These are phyloP conservation scores for Tilletia setariae DNA, from an alignment of 1,284 basidiomycete genomes.

Conservation along the genomic window DNA sequence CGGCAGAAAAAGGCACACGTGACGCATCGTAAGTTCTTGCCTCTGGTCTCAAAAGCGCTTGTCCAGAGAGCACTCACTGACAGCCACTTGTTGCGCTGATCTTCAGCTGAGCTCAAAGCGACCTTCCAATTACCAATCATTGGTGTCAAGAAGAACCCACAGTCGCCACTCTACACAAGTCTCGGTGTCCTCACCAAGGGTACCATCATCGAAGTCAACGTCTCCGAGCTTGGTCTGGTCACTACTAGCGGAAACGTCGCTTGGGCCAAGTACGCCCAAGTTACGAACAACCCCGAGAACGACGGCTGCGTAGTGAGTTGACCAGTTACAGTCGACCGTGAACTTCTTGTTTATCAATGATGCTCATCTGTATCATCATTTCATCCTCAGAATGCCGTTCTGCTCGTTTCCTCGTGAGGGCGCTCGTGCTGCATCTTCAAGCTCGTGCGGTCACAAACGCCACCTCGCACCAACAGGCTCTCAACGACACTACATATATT, in stretches of 20 bases:
- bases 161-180: constrained; percentile 86
- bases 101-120: constrained; percentile 84
- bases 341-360: constrained; percentile 11
- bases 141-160: constrained; percentile 98
- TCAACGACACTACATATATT: no score
- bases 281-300: constrained; percentile 61
- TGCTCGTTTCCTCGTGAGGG: constrained; percentile 38
- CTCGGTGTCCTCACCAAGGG: constrained; percentile 97
- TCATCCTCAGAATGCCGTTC: constrained; percentile 34
- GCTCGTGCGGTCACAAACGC: no score
- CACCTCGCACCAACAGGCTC: no score
- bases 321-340: neutral
- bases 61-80: neutral
- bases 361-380: neutral
- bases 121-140: constrained; percentile 98
- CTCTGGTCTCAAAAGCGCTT: neutral
- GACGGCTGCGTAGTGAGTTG: constrained; percentile 41
- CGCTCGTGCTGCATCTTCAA: neutral
- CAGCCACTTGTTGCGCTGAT: neutral
- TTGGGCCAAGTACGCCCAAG: constrained; percentile 83
- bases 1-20: constrained; percentile 98
- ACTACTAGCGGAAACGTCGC: constrained; percentile 93
- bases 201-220: constrained; percentile 97
- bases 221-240: constrained; percentile 71
- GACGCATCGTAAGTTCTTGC: constrained; percentile 79